Conservation (phyloP, 2,329 filamentous ascomycete species). For the Rachicladosporium sp. region DNA sequence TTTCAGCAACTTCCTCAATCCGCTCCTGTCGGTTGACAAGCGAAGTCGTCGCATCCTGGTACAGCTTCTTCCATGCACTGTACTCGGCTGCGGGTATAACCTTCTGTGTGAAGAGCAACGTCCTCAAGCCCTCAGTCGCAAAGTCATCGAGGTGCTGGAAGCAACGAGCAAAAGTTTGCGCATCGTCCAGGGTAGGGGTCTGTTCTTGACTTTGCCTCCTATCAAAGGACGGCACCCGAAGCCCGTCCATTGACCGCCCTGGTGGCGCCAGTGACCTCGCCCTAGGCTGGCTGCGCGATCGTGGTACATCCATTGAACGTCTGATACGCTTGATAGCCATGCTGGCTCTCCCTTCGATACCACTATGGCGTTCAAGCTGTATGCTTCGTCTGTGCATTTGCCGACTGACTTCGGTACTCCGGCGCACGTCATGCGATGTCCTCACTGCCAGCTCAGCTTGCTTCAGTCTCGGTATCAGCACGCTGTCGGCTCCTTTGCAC, state of each 20-base stretch:
- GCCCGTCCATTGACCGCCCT: too few relatives aligned
- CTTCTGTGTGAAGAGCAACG: constrained; percentile 66
- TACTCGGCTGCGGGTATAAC: constrained; percentile 67
- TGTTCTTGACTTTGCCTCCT: constrained; percentile 35
- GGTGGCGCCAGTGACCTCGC: constrained; percentile 12
- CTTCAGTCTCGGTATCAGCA: constrained; percentile 60
- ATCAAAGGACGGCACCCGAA: neutral
- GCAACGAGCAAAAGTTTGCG: constrained; percentile 62
- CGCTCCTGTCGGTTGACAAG: constrained; percentile 60
- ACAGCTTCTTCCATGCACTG: constrained; percentile 58
- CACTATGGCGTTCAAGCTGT: constrained; percentile 32
- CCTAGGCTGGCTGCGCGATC: constrained; percentile 37
- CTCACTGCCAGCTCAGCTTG: constrained; percentile 57
- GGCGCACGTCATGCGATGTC: constrained; percentile 58
- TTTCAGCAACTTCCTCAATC: constrained; percentile 67
- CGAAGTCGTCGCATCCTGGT: constrained; percentile 66
- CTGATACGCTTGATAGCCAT: constrained; percentile 29
- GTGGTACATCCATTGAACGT: constrained; percentile 24
- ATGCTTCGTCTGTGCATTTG: constrained; percentile 49
- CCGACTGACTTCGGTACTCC: constrained; percentile 48
- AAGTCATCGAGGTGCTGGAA: constrained; percentile 86
- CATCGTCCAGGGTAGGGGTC: constrained; percentile 47
- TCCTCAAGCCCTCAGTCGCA: constrained; percentile 71
- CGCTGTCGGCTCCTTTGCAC: constrained; percentile 77
- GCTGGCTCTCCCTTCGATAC: constrained; percentile 29